Evolutionary conservation across 306 rosid species (phyloP).

Genomic region (Ormosia emarginata): DNA sequence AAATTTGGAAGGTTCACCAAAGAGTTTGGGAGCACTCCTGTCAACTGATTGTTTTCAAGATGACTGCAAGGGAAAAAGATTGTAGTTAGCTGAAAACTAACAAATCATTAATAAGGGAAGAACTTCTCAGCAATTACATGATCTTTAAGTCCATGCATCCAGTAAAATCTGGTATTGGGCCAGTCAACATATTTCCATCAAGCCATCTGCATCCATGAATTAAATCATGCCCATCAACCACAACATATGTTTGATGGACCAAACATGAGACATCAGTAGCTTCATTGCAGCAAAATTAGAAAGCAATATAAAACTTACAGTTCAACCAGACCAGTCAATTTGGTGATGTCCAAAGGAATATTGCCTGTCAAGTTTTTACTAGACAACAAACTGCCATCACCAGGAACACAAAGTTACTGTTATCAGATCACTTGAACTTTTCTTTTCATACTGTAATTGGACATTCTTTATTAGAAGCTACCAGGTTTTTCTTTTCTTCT

Average conservation of each 20-base stretch:
- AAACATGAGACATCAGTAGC: conserved; percentile 5
- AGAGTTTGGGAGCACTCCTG: conserved; percentile 62
- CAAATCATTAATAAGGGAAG: neutral
- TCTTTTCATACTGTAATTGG: neutral
- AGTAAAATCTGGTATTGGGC: conserved; percentile 81
- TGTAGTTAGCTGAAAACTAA: conserved; percentile 25
- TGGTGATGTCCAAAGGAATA: conserved; percentile 68
- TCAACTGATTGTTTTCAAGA: conserved; percentile 87
- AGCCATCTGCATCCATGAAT: conserved; percentile 39
- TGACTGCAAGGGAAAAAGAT: conserved; percentile 55
- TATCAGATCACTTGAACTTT: conserved; percentile 26
- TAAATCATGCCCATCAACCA: conserved; percentile 6
- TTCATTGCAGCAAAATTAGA: conserved; percentile 18
- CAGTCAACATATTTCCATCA: conserved; percentile 48
- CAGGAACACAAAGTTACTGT: conserved; percentile 29
- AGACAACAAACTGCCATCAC: conserved; percentile 65
- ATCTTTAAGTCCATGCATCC: conserved; percentile 75
- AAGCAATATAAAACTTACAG: conserved; percentile 58
- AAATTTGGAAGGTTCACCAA: conserved; percentile 70
- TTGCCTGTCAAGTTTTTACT: conserved; percentile 70
- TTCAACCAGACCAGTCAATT: conserved; percentile 73
- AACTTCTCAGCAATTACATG: conserved; percentile 55
- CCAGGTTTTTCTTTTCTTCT: neutral
- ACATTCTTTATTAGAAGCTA: neutral
- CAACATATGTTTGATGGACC: conserved; percentile 8